These are phyloP conservation scores for Fusarium sororula DNA, from an alignment of 2,329 filamentous ascomycete genomes.

Conservation along the genomic window DNA sequence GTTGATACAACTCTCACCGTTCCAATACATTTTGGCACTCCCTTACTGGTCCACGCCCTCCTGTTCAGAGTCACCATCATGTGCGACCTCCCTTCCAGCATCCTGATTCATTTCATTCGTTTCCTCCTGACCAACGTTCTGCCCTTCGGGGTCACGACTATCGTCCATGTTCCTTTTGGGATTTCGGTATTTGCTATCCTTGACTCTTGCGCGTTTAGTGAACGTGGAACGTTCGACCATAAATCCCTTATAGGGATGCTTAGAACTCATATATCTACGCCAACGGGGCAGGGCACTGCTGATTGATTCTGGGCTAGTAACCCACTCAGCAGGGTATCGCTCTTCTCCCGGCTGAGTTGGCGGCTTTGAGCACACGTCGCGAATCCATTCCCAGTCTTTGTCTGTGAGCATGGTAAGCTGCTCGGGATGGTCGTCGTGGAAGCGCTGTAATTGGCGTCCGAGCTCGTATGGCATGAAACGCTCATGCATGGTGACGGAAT, in stretches of 20 bases:
- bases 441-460: neutral
- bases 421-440: neutral
- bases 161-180: fast-evolving
- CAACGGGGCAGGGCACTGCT: neutral
- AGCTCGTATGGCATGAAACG: neutral
- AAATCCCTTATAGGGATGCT: neutral
- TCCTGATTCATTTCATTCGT: fast-evolving
- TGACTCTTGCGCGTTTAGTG: fast-evolving
- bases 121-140: fast-evolving
- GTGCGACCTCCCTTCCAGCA: neutral
- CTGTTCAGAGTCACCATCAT: no score
- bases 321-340: neutral
- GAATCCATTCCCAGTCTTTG: neutral
- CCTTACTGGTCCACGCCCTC: neutral
- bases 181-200: no score
- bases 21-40: fast-evolving
- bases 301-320: neutral
- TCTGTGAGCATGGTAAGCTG: neutral
- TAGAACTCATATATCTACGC: neutral
- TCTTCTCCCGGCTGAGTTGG: neutral
- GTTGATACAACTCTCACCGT: neutral
- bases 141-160: fast-evolving
- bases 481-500: neutral
- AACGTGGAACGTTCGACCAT: neutral
- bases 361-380: neutral